phyloP scores from a whole-genome alignment of 2,329 filamentous ascomycete species.

The Bimuria novae-zelandiae region DNA sequence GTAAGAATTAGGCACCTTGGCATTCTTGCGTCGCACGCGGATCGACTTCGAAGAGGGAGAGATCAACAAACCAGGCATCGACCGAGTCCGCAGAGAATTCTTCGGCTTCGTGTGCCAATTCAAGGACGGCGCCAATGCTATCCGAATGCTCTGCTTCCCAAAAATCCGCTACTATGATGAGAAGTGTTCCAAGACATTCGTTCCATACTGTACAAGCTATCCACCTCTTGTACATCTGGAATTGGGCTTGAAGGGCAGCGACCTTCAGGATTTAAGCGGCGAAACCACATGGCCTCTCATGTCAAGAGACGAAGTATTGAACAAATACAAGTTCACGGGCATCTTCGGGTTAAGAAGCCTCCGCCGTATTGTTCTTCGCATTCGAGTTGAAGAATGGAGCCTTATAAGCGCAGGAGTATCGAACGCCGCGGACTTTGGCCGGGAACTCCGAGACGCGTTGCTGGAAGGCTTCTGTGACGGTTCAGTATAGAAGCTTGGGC shows the following conservation, averaged over 20 bases:
- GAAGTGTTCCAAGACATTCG: background rate
- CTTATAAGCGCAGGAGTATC: too few relatives aligned
- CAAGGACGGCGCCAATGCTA: too few relatives aligned
- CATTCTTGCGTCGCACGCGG: background rate
- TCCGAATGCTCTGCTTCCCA: too few relatives aligned
- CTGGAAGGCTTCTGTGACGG: too few relatives aligned
- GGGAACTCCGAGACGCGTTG: too few relatives aligned
- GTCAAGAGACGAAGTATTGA: background rate
- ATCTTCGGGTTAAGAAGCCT: background rate
- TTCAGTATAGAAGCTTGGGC: too few relatives aligned
- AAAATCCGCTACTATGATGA: too few relatives aligned
- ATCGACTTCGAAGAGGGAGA: background rate
- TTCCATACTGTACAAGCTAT: background rate
- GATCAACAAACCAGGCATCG: background rate
- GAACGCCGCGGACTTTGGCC: too few relatives aligned
- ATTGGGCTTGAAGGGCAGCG: background rate
- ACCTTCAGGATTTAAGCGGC: background rate
- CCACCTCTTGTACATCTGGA: background rate
- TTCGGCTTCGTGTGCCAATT: too few relatives aligned
- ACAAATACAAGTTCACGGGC: background rate
- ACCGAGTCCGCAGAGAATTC: too few relatives aligned
- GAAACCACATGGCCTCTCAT: too few relatives aligned
- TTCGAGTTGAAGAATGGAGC: too few relatives aligned
- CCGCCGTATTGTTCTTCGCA: background rate
- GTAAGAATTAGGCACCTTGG: background rate